These are phyloP conservation scores for Diddensiella transvaalensis DNA, from an alignment of 805 yeast species.

Conservation along the genomic window DNA sequence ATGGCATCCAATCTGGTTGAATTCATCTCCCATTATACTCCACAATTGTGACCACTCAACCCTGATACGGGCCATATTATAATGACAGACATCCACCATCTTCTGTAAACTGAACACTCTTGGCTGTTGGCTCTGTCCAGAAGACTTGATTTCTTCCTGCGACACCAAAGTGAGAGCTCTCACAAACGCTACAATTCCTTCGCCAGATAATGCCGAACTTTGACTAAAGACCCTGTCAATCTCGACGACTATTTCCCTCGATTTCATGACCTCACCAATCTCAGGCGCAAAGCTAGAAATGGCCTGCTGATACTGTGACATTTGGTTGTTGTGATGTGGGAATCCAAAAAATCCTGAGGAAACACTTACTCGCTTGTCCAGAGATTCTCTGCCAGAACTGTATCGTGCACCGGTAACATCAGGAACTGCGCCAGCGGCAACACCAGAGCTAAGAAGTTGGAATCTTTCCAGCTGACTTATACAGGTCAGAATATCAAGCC, in stretches of 20 bases:
- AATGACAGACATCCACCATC: constrained; percentile 95
- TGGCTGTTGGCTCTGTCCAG: constrained; percentile 77
- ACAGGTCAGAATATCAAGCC: constrained; percentile 79
- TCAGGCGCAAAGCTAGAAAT: constrained; percentile 8
- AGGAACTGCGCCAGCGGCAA: constrained; percentile 78
- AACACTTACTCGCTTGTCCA: constrained; percentile 19
- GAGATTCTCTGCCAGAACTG: constrained; percentile 38
- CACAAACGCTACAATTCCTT: constrained; percentile 83
- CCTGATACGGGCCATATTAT: constrained; percentile 94
- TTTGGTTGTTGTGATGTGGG: constrained; percentile 1
- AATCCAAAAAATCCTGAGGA: constrained; percentile 20
- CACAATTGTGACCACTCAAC: constrained; percentile 96
- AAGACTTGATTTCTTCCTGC: constrained; percentile 83
- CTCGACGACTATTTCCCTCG: constrained; percentile 40
- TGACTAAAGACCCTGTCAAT: constrained; percentile 86
- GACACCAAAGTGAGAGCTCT: constrained; percentile 83
- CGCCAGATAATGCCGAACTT: constrained; percentile 73
- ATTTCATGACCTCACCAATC: constrained; percentile 33
- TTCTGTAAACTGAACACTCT: constrained; percentile 90
- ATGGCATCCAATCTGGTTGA: constrained; percentile 80
- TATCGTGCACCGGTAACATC: constrained; percentile 76
- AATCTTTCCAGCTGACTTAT: constrained; percentile 89
- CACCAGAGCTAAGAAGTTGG: constrained; percentile 82
- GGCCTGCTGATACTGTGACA: neutral
- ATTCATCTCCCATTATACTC: constrained; percentile 88